These are phyloP conservation scores for Porcisia hertigi DNA, from an alignment of 208 protist genomes.

Conservation along the genomic window DNA sequence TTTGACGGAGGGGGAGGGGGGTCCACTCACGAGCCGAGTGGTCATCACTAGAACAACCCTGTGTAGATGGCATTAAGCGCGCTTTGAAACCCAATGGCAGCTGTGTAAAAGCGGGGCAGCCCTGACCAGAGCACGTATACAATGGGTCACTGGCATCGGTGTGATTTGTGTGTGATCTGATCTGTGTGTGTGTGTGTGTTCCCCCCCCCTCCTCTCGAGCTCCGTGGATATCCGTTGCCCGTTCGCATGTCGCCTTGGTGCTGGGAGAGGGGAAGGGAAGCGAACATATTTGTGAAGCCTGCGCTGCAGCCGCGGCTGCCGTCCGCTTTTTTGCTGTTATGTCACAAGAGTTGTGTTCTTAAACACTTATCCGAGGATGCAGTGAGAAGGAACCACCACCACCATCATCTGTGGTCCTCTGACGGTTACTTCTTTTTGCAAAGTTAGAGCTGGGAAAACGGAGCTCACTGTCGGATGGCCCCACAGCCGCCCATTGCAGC, in stretches of 20 bases:
- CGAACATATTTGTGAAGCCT: not conserved
- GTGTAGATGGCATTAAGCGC: not conserved
- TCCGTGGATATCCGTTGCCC: too few relatives aligned
- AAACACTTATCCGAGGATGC: not conserved
- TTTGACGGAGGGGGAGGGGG: not conserved
- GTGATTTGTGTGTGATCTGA: not conserved
- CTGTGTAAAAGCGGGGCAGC: not conserved
- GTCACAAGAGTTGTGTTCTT: not conserved
- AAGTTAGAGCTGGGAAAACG: not conserved
- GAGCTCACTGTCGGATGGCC: not conserved
- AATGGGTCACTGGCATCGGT: not conserved
- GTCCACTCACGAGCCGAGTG: not conserved
- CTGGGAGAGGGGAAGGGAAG: not conserved
- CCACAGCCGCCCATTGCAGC: not conserved
- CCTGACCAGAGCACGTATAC: not conserved
- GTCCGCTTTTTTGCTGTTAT: not conserved
- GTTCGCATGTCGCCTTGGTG: not conserved
- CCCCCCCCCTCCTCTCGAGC: not conserved
- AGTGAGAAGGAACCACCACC: not conserved
- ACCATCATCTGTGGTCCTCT: not conserved
- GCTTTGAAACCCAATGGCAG: not conserved
- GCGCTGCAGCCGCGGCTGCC: too few relatives aligned
- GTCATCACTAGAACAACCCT: not conserved
- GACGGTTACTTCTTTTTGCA: not conserved
- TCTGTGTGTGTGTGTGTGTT: not conserved